Conservation (phyloP, 495 filamentous ascomycete genomes). For the Glonium stellatum region DNA sequence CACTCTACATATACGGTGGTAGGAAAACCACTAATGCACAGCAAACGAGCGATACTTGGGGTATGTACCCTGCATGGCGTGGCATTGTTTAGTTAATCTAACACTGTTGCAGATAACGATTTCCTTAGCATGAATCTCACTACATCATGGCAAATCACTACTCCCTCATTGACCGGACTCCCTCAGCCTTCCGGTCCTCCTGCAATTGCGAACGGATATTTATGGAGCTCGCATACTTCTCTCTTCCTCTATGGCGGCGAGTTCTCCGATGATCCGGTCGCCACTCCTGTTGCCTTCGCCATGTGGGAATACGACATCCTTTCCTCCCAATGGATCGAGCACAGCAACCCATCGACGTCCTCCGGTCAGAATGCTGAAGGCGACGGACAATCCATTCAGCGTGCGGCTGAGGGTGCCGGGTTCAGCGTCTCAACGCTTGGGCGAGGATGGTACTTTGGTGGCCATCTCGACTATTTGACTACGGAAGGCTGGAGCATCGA, state of each 20-base stretch:
- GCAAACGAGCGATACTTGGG: constrained; percentile 57
- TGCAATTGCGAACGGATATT: constrained; percentile 59
- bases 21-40: constrained; percentile 45
- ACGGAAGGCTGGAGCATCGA: constrained; percentile 62
- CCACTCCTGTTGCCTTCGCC: constrained; percentile 47
- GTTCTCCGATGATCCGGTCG: constrained; percentile 53
- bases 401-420: constrained; percentile 65
- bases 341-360: constrained; percentile 48
- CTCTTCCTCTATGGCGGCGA: constrained; percentile 68
- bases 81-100: constrained; percentile 18
- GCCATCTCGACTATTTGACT: constrained; percentile 61
- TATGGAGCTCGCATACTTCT: constrained; percentile 62
- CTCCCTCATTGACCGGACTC: constrained; percentile 54
- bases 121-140: constrained; percentile 61
- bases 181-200: constrained; percentile 62
- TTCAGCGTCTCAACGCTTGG: constrained; percentile 60
- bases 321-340: constrained; percentile 54
- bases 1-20: constrained; percentile 69
- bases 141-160: constrained; percentile 57
- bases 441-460: constrained; percentile 68
- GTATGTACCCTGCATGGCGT: constrained; percentile 38
- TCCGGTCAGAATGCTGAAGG: constrained; percentile 50
- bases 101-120: constrained; percentile 51
- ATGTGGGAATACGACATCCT: constrained; percentile 62
- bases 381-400: constrained; percentile 48